Evolutionary conservation across 2,329 filamentous ascomycete species (phyloP), one percentile per base, ranked within the genome.

Genomic region (Alternaria consortialis): DNA sequence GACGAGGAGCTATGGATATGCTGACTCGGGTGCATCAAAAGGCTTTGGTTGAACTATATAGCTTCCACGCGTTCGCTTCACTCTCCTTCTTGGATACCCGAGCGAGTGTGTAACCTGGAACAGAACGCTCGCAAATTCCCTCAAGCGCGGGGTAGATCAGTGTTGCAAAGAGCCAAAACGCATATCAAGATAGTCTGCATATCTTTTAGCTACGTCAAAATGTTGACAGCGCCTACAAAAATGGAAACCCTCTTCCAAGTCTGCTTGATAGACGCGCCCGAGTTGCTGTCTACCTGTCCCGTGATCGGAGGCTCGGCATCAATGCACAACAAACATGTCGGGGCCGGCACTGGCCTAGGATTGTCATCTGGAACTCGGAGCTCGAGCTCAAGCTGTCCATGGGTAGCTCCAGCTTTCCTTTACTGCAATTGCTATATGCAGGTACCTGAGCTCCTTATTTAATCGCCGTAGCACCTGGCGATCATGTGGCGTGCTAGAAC

Each of bases 401-500:
- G 20, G 20, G 20, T 32, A 52, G 43, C 55, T 48, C 39, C 17
- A 32, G 32, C 23, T 64, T 50, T n/a, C 46, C 34, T 46, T 52
- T 56, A 53, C 46, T 25, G 23, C 53, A 52, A 27, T 48, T 42
- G 60, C 43, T 56, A 31, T 51, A 74, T 74, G 74, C 72, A 76
- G 73, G 69, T 75, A 74, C 72, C 53, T 71, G n/a, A 62, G 37
- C 52, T 47, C 42, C 34, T 57, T 53, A 58, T 52, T 17, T 56
- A 64, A 64, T 65, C 56, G 60, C 60, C 52, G 64, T 74, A 40
- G 60, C 65, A 70, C 60, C 57, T 56, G 51, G 60, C 56, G 56
- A 67, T 72, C 69, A 71, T 68, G 69, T 69, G 68, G 57, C 52
- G 32, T 36, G 39, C 44, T 23, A 44, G 23, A 27, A 17, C 44